Evolutionary conservation across 1,284 basidiomycete species (phyloP), one percentile per base, ranked within the genome.

Genomic region (Termitomyces sp.): DNA sequence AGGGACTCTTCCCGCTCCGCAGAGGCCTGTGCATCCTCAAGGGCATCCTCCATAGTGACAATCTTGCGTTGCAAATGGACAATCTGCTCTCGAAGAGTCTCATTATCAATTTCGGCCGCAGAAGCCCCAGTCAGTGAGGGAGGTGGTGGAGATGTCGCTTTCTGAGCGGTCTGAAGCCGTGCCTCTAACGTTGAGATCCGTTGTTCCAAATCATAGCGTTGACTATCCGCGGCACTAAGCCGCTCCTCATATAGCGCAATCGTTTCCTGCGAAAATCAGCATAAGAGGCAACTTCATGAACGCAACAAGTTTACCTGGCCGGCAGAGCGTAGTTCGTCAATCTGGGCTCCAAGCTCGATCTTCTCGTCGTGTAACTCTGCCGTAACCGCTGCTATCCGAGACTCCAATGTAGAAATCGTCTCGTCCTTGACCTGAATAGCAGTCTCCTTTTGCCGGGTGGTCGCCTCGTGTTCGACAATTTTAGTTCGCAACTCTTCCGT

Each of bases 221-320:
- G 80, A 21, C 76, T 74, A 63, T 94, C 89, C 13, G 84, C 80
- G 2, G 76, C 77, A 55, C 81, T 86, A 21, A 95, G 75, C 34
- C 88, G 84, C 64, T 94, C 92, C 73, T 98, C 94, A 65, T 97
- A 97, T 34, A 96, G 75, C 34, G 90, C 90, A 61, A 94, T 94
- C 1, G 91, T 94, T 81, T 94, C 90, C 89, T 93, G 63, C 54
- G 43, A 50, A 42, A 50, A 12, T 54, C 45, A 43, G 31, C 48
- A 53, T 31, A 19, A 50, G 31, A 24, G n/a, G 17, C 41, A 43
- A 6, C 36, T 13, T 39, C n/a, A 39, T 19, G 59, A 46, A 13
- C 42, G 33, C 36, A 26, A 49, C 24, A 31, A n/a, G 60, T 73
- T 58, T 64, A 90, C 89, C 73, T 92, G 89, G 21, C 94, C 93